phyloP scores from a whole-genome alignment of 2,329 filamentous ascomycete species.

The Aspergillus sp. region DNA sequence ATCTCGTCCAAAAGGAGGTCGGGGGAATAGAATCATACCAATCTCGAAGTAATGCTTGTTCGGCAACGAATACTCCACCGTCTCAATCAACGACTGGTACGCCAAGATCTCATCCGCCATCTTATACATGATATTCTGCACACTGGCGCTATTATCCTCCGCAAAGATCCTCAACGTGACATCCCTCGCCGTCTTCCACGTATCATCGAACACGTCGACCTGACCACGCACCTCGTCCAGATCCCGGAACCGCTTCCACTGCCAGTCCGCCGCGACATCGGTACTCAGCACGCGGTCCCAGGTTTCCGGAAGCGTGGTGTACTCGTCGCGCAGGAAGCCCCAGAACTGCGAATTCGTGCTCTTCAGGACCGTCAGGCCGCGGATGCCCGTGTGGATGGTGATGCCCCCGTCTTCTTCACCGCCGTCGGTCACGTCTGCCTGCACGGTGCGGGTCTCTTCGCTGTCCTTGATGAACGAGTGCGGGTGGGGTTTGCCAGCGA shows the following conservation, averaged over 20 bases:
- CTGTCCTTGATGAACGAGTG: slow-evolving; percentile 92
- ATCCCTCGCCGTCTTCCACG: slow-evolving; percentile 66
- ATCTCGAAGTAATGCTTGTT: slow-evolving; percentile 99
- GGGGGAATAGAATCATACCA: slow-evolving; percentile 39
- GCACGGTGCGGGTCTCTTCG: slow-evolving; percentile 74
- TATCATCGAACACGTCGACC: slow-evolving; percentile 63
- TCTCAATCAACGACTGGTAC: slow-evolving; percentile 60
- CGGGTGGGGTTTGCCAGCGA: slow-evolving; percentile 84
- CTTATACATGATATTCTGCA: slow-evolving; percentile 98
- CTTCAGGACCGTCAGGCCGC: slow-evolving; percentile 82
- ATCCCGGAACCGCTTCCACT: slow-evolving; percentile 64
- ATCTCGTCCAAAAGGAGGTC: not conserved
- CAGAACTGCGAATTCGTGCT: slow-evolving; percentile 95
- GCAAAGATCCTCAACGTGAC: slow-evolving; percentile 93
- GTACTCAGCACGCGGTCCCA: slow-evolving; percentile 96
- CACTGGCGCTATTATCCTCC: slow-evolving; percentile 79
- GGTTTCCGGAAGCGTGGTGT: slow-evolving; percentile 78
- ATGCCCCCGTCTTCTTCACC: slow-evolving; percentile 48
- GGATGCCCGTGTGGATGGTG: slow-evolving; percentile 66
- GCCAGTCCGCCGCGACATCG: slow-evolving; percentile 79
- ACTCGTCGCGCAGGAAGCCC: slow-evolving; percentile 87
- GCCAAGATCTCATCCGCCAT: slow-evolving; percentile 85
- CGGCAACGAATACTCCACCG: slow-evolving; percentile 74
- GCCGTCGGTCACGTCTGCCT: slow-evolving; percentile 59
- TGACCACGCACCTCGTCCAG: slow-evolving; percentile 59